These are phyloP conservation scores for Filobasidium floriforme DNA, from an alignment of 768 basidiomycete species.

Conservation along the genomic window DNA sequence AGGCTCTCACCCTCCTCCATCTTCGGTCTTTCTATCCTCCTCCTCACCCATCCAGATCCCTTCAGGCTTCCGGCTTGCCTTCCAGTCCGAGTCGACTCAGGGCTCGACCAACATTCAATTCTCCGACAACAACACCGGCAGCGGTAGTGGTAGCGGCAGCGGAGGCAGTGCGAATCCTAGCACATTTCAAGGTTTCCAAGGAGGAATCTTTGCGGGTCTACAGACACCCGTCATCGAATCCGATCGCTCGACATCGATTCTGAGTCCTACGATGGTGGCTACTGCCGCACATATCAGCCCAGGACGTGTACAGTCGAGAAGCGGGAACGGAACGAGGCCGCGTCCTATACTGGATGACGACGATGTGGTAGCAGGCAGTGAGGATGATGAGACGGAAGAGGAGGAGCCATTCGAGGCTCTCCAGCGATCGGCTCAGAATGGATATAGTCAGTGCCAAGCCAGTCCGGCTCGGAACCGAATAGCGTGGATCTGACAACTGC, in stretches of 20 bases:
- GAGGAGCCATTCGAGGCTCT: not conserved
- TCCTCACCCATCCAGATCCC: conserved; percentile 5
- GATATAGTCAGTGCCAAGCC: no score
- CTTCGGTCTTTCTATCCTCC: not conserved
- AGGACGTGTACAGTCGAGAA: no score
- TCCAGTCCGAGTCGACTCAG: conserved; percentile 4
- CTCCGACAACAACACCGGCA: not conserved
- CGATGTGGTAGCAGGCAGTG: not conserved
- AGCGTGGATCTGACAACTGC: not conserved
- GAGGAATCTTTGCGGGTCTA: conserved; percentile 9
- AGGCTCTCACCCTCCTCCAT: not conserved
- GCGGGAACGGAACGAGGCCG: no score
- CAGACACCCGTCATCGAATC: not conserved
- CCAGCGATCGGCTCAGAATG: not conserved
- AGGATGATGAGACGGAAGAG: not conserved
- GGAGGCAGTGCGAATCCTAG: not conserved
- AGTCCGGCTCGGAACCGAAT: no score
- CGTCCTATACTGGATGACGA: not conserved
- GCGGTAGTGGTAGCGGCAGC: not conserved
- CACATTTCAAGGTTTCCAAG: conserved; percentile 4
- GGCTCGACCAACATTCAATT: not conserved
- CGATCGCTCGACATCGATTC: not conserved
- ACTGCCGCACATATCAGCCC: not conserved
- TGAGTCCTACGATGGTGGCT: not conserved
- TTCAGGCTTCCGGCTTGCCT: conserved; percentile 2